Evolutionary conservation across 108 stramenopile species (phyloP).

Genomic region (Nitzschia palea): DNA sequence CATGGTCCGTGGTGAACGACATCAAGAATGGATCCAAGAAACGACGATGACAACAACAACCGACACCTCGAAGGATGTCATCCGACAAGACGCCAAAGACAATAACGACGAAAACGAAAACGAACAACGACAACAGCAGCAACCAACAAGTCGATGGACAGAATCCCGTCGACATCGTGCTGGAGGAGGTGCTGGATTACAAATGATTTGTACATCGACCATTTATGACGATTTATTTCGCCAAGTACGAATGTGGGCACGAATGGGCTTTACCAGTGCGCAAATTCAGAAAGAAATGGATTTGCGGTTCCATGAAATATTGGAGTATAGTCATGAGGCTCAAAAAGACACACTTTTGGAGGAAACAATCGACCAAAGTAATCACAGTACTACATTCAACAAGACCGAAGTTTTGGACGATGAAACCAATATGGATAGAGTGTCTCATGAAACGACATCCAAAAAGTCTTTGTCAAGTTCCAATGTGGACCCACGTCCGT

Average conservation of each 20-base stretch:
- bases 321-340: conserved; percentile 1
- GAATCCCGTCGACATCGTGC: not conserved
- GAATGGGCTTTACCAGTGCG: conserved; percentile 13
- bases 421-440: no score
- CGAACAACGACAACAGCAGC: not conserved
- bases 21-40: not conserved
- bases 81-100: not conserved
- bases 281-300: conserved; percentile 23
- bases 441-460: no score
- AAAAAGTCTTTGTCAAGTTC: no score
- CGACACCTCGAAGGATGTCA: not conserved
- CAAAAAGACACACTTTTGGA: not conserved
- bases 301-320: conserved; percentile 10
- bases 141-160: not conserved
- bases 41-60: not conserved
- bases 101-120: not conserved
- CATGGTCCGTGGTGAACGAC: not conserved
- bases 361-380: not conserved
- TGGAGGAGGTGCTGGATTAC: conserved; percentile 1
- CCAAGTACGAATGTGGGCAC: conserved; percentile 20
- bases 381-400: no score
- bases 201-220: conserved; percentile 11
- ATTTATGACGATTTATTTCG: conserved; percentile 18
- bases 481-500: no score
- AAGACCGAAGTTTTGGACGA: no score